Conservation (phyloP, 176 grass and related monocot species). For the Phragmites australis region DNA sequence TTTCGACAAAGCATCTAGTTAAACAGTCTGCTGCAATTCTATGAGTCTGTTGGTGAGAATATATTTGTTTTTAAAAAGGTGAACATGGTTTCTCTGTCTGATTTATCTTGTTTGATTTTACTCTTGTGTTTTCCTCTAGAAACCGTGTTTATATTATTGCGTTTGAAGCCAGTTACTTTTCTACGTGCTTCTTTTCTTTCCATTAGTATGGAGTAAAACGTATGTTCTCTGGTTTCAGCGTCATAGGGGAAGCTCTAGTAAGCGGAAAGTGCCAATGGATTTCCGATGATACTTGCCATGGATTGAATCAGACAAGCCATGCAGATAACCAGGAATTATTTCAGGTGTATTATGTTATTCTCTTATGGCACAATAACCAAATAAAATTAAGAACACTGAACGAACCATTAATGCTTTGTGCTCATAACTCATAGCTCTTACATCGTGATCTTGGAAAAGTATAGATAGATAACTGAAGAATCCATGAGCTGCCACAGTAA, state of each 20-base stretch:
- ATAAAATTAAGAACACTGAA: not conserved
- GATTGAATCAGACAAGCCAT: slow-evolving; percentile 15
- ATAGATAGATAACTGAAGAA: not conserved
- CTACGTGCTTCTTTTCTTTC: not conserved
- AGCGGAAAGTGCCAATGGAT: slow-evolving; percentile 64
- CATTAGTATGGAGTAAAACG: not conserved
- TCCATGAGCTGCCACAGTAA: not conserved
- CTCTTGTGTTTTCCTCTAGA: not conserved
- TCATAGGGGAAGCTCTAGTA: slow-evolving; percentile 65
- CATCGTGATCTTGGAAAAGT: not conserved
- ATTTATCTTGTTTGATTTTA: not conserved
- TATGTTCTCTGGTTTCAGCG: slow-evolving; percentile 43
- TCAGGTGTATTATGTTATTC: no score
- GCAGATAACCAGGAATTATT: slow-evolving; percentile 46
- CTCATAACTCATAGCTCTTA: not conserved
- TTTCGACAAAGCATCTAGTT: not conserved
- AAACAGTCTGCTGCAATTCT: not conserved
- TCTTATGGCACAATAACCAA: not conserved
- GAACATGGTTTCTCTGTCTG: not conserved
- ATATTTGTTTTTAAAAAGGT: not conserved
- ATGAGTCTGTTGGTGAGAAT: not conserved
- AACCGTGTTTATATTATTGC: not conserved
- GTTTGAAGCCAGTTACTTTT: not conserved
- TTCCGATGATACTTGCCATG: slow-evolving; percentile 43
- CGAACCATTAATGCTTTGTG: not conserved